A percentile compares a stretch with the other conserved stretches of the same genome.
These are phyloP conservation scores for Intubia oerlemansii DNA, from an alignment of 2,329 filamentous ascomycete species.

Conservation along the genomic window DNA sequence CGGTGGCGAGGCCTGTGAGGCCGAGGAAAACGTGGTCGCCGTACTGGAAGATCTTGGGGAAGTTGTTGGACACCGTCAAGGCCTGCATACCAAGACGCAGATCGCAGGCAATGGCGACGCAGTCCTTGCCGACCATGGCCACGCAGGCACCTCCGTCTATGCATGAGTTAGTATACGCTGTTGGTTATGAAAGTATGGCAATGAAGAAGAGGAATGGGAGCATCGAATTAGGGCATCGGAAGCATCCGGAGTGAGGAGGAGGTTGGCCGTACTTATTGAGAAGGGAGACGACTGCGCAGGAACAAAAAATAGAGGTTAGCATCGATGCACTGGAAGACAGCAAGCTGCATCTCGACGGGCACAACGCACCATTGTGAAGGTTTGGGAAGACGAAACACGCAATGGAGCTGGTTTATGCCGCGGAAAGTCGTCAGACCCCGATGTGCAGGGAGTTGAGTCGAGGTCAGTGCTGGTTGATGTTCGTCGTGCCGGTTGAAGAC, in stretches of 20 bases:
- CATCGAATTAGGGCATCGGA: too few species aligned
- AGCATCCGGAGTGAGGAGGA: conserved; percentile 1
- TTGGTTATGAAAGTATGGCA: too few species aligned
- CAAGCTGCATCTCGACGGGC: too few species aligned
- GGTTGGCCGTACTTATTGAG: conserved; percentile 58
- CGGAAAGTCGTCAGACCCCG: background rate
- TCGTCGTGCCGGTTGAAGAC: too few species aligned
- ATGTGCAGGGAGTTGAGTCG: conserved; percentile 2
- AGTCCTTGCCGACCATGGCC: conserved; percentile 99
- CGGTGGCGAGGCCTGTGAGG: conserved; percentile 87
- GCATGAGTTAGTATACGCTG: conserved; percentile 1
- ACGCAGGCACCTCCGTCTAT: conserved; percentile 79
- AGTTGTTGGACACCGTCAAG: conserved; percentile 97
- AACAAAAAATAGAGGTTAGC: conserved; percentile 12
- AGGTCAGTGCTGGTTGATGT: too few species aligned
- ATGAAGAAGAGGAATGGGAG: too few species aligned
- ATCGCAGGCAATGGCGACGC: conserved; percentile 97
- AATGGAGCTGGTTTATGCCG: too few species aligned
- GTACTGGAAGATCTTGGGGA: conserved; percentile 98
- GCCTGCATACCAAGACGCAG: conserved; percentile 92
- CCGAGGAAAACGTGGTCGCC: conserved; percentile 77
- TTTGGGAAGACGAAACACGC: too few species aligned
- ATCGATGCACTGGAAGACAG: too few species aligned
- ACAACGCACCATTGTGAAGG: too few species aligned
- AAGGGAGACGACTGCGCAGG: conserved; percentile 79